These are phyloP conservation scores for Clonostachys rosea DNA, from an alignment of 2,329 filamentous ascomycete species.

Conservation along the genomic window DNA sequence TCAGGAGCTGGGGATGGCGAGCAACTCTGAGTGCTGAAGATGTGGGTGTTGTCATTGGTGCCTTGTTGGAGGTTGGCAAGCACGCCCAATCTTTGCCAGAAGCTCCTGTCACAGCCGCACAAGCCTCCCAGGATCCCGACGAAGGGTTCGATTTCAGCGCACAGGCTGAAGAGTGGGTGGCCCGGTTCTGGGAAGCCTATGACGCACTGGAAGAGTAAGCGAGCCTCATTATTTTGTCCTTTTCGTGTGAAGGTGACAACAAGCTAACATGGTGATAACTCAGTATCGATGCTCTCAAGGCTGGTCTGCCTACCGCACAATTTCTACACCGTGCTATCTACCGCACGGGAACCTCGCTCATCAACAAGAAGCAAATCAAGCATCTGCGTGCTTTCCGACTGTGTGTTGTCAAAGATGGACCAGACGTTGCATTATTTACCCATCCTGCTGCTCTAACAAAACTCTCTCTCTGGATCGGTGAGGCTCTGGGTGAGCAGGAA, in stretches of 20 bases:
- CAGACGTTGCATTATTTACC: slow-evolving; percentile 85
- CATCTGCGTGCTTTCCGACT: slow-evolving; percentile 91
- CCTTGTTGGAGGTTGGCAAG: slow-evolving; percentile 86
- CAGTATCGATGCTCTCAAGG: slow-evolving; percentile 72
- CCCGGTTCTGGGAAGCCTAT: slow-evolving; percentile 67
- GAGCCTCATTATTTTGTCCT: background rate
- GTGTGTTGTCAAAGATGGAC: slow-evolving; percentile 92
- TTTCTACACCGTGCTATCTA: slow-evolving; percentile 90
- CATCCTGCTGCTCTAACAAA: slow-evolving; percentile 92
- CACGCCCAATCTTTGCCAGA: slow-evolving; percentile 29
- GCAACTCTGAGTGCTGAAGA: slow-evolving; percentile 91
- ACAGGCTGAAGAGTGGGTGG: slow-evolving; percentile 60
- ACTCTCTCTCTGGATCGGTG: slow-evolving; percentile 88
- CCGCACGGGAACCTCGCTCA: slow-evolving; percentile 82
- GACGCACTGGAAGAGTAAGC: slow-evolving; percentile 66
- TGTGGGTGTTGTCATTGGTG: slow-evolving; percentile 87
- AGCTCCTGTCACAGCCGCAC: slow-evolving; percentile 15
- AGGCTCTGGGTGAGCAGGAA: slow-evolving; percentile 88
- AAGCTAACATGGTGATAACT: slow-evolving; percentile 2
- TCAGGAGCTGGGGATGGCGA: slow-evolving; percentile 96
- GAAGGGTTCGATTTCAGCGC: slow-evolving; percentile 42
- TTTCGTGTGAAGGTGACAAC: background rate
- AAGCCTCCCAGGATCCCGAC: slow-evolving; percentile 32
- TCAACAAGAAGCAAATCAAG: slow-evolving; percentile 91
- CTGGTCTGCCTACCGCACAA: slow-evolving; percentile 77